Evolutionary conservation across 352 stramenopile species (phyloP), one percentile per base, ranked within the genome.

Genomic region (Phytophthora pinifolia): DNA sequence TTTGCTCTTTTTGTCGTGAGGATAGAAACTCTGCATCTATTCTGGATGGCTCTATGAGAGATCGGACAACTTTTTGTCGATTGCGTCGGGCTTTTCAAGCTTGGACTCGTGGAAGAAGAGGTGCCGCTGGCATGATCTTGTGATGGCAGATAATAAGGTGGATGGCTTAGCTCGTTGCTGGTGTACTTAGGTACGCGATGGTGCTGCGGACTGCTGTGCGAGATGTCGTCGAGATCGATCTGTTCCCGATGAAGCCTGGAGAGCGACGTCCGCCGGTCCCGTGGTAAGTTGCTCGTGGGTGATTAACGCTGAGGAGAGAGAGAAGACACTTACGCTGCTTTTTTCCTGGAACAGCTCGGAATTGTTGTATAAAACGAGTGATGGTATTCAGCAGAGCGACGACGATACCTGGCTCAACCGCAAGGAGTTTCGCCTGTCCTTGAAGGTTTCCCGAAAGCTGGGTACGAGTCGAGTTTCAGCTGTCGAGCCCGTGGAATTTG

Each of bases 21-120:
- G 25, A 12, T 36, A 93, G 80, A 88, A 88, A 83, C 62, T 91
- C 0, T 91, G 79, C 37, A 54, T 93, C 8, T 89, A 90, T 70
- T 87, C 81, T 10, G 83, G 81, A 0, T 95, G 85, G 85, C 48
- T 95, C 9, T 83, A 92, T 65, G 76, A 90, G 65, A 78, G 83
- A 53, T 63, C 81, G 3, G 85, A 95, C 55, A 95, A 91, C 42
- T 58, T 93, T 42, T 56, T 92, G 27, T 95, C 85, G 7, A 70
- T 89, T 54, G 75, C 80, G 6, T 89, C 83, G 2, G 81, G 83
- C 0, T 59, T 92, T 12, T 76, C 79, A n/a, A 63, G 74, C 35
- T 62, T 95, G 25, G 80, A 91, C 38, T 91, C 83, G 46, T 95
- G 85, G 85, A 93, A 89, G 61, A 79, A 81, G 44, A 70, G 83